Evolutionary conservation across 1,284 basidiomycete genomes (phyloP).

Genomic region (Lignosus rhinocerotis): DNA sequence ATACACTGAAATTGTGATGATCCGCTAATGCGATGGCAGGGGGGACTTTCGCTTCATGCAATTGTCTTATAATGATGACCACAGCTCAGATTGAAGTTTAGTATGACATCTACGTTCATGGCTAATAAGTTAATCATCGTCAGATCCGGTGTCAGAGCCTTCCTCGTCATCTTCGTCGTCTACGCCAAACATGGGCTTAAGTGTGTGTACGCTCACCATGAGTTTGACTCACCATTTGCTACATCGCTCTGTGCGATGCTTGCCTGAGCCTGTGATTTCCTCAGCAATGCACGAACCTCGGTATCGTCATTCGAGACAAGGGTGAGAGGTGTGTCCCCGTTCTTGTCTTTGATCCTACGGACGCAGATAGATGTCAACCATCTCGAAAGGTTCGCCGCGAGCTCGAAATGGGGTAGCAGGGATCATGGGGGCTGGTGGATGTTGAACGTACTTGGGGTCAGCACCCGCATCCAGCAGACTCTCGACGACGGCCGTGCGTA

Average conservation of each 20-base stretch:
- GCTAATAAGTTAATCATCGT: slow-evolving; percentile 32
- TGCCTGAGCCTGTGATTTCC: slow-evolving; percentile 49
- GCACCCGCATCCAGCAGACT: slow-evolving; percentile 79
- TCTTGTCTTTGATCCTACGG: slow-evolving; percentile 72
- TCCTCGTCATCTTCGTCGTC: slow-evolving; percentile 39
- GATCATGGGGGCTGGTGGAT: not conserved
- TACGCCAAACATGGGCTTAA: slow-evolving; percentile 1
- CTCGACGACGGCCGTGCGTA: slow-evolving; percentile 56
- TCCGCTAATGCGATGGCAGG: not conserved
- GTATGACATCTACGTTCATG: not conserved
- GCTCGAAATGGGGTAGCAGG: not conserved
- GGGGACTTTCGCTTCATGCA: not conserved
- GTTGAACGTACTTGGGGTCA: slow-evolving; percentile 57
- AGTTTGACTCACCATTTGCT: slow-evolving; percentile 36
- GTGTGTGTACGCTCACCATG: not conserved
- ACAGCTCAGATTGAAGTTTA: not conserved
- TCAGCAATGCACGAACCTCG: slow-evolving; percentile 47
- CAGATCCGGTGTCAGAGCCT: slow-evolving; percentile 37
- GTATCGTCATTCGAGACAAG: slow-evolving; percentile 53
- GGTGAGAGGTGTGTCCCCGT: slow-evolving; percentile 60
- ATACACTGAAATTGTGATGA: not conserved
- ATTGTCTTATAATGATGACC: not conserved
- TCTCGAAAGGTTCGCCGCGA: too few relatives aligned
- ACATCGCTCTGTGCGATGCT: slow-evolving; percentile 41
- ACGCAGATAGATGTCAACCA: not conserved